A percentile compares a stretch with the other conserved stretches of the same genome.
Evolutionary conservation across 1,139 yeast species (phyloP).

Genomic region (Lodderomyces orthopsilosis): DNA sequence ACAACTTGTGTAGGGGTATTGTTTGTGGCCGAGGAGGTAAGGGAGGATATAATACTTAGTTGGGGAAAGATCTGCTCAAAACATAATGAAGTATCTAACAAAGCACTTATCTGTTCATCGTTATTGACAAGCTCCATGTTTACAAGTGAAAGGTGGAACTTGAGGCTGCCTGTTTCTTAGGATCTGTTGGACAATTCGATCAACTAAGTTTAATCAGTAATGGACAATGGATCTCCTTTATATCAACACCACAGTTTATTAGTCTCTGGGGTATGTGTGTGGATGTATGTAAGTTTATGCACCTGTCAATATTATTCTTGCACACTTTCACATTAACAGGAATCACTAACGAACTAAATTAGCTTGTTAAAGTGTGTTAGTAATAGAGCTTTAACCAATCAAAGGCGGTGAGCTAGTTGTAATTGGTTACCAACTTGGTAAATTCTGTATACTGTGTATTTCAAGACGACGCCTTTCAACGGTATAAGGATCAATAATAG

Average conservation of each 20-base stretch:
- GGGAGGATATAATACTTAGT: not conserved
- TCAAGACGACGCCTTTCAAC: too few relatives aligned
- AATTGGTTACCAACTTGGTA: not conserved
- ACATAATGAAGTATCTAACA: not conserved
- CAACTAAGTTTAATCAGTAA: not conserved
- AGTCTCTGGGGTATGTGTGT: not conserved
- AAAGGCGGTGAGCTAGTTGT: not conserved
- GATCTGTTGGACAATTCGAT: too few relatives aligned
- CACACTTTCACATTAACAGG: not conserved
- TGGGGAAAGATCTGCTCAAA: not conserved
- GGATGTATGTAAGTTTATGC: conserved; percentile 1
- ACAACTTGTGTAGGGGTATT: not conserved
- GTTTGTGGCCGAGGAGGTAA: not conserved
- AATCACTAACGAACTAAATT: too few relatives aligned
- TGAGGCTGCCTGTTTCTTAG: too few relatives aligned
- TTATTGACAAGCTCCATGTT: not conserved
- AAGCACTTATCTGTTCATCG: not conserved
- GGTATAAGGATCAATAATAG: not conserved
- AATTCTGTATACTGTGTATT: not conserved
- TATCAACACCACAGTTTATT: not conserved
- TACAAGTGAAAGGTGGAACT: not conserved
- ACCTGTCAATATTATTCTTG: conserved; percentile 5
- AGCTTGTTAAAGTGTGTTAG: not conserved
- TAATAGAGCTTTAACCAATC: not conserved
- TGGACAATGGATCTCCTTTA: not conserved